Evolutionary conservation across 1,139 yeast genomes (phyloP), one percentile per base, ranked within the genome.

Genomic region (Suhomyces kunorum): DNA sequence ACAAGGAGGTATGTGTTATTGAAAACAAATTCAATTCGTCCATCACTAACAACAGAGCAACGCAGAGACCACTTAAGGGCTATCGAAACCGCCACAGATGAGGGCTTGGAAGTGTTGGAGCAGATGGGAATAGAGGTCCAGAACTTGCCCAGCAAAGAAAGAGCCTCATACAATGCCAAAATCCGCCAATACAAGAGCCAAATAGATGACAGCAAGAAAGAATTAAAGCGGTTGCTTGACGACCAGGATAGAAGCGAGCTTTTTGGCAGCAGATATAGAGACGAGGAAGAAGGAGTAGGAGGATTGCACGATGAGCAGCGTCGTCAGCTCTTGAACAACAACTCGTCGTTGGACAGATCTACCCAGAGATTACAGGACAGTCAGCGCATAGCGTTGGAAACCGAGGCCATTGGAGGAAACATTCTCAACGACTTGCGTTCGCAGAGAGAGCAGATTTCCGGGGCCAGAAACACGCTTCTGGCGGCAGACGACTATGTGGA

Each of bases 401-500:
- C 98, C 0, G 98, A 92, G 61, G 74, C 76, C 32, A 81, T 94
- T 38, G 99, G 99, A 1, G 88, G 97, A 8, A 86, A 87, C 50
- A 92, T 94, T 42, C 75, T 94, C 62, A 83, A 83, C 55, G 96
- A 92, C 61, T 71, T 94, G 51, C 74, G 97, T 45, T 84, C 95
- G 15, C 99, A 94, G 66, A 74, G 98, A 44, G 98, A 94, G 56
- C 98, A 95, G 56, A 80, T 94, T 38, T 66, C 78, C 36, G 89
- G 90, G 50, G 80, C 96, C 12, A 78, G 98, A 59, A 82, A 81
- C 52, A 87, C 95, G 0, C 71, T 94, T 38, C 76, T 79, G 64
- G 94, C 89, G 47, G 98, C 98, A 0, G 98, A 94, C 58, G 81
- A 86, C 1, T 89, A 90, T 55, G 96, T 94, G 39, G 98, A 92